These are phyloP conservation scores for Hippophae rhamnoides DNA, from an alignment of 306 rosid genomes.

Conservation along the genomic window DNA sequence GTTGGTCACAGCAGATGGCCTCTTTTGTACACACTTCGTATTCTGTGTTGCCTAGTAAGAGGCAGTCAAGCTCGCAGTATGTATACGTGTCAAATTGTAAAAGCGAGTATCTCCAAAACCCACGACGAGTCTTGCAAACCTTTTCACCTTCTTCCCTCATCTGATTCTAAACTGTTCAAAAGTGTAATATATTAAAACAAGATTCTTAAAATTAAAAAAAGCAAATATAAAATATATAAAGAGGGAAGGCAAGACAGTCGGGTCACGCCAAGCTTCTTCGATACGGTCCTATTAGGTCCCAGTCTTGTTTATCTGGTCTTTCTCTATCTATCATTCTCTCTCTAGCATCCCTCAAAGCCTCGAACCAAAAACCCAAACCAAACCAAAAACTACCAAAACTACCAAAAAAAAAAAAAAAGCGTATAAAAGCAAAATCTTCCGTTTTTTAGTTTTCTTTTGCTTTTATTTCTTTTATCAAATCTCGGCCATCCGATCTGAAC, in stretches of 20 bases:
- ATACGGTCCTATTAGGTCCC: conserved; percentile 57
- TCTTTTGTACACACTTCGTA: no score
- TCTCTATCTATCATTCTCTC: conserved; percentile 22
- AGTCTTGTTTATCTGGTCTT: conserved; percentile 33
- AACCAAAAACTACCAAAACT: conserved; percentile 20
- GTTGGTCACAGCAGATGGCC: conserved; percentile 19
- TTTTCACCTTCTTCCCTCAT: conserved; percentile 1
- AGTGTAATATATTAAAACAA: background rate
- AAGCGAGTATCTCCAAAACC: background rate
- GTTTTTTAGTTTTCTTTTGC: conserved; percentile 6
- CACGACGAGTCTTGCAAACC: background rate
- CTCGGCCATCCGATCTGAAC: conserved; percentile 49
- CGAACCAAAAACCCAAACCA: conserved; percentile 7
- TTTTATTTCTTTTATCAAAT: conserved; percentile 20
- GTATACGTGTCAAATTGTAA: background rate
- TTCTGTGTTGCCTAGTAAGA: no score
- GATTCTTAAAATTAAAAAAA: background rate
- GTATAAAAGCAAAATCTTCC: no score
- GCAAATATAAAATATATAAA: no score
- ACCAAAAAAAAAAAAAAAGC: conserved; percentile 10
- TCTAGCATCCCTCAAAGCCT: conserved; percentile 7
- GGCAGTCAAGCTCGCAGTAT: background rate
- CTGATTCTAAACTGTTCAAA: background rate
- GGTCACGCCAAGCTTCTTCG: conserved; percentile 24
- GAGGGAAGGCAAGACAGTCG: background rate